Evolutionary conservation across 768 basidiomycete species (phyloP).

Genomic region (Tylopilus intermedius): DNA sequence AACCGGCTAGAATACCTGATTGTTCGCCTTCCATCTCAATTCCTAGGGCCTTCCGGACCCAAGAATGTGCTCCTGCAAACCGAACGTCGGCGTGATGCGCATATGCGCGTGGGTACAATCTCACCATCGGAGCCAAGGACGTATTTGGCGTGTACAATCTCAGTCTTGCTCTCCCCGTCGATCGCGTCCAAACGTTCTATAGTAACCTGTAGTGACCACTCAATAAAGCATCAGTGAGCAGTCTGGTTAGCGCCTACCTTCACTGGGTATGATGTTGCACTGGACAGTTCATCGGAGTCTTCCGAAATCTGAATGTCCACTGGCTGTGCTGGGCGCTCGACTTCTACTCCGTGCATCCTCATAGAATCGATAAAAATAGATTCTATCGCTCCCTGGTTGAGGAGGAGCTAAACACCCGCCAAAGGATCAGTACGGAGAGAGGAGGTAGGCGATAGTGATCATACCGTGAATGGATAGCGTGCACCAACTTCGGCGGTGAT

Average conservation of each 20-base stretch:
- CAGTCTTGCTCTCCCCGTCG: slow-evolving; percentile 30
- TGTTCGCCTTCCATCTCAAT: slow-evolving; percentile 46
- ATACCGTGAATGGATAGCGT: slow-evolving; percentile 28
- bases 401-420: slow-evolving; percentile 23
- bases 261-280: slow-evolving; percentile 25
- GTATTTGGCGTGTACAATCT: slow-evolving; percentile 31
- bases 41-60: slow-evolving; percentile 42
- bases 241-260: slow-evolving; percentile 15
- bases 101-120: not conserved
- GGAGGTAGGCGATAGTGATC: not conserved
- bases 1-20: slow-evolving; percentile 28
- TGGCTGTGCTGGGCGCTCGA: slow-evolving; percentile 34
- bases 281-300: slow-evolving; percentile 35
- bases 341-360: slow-evolving; percentile 21
- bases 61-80: slow-evolving; percentile 39
- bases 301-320: slow-evolving; percentile 29
- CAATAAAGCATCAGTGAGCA: no score
- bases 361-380: not conserved
- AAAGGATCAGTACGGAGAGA: not conserved
- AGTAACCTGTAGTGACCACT: slow-evolving; percentile 14
- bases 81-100: not conserved
- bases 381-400: slow-evolving; percentile 31
- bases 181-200: slow-evolving; percentile 20
- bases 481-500: slow-evolving; percentile 4
- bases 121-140: slow-evolving; percentile 35